phyloP scores from a whole-genome alignment of 768 basidiomycete genomes.

The Psilocybe cyanescens region DNA sequence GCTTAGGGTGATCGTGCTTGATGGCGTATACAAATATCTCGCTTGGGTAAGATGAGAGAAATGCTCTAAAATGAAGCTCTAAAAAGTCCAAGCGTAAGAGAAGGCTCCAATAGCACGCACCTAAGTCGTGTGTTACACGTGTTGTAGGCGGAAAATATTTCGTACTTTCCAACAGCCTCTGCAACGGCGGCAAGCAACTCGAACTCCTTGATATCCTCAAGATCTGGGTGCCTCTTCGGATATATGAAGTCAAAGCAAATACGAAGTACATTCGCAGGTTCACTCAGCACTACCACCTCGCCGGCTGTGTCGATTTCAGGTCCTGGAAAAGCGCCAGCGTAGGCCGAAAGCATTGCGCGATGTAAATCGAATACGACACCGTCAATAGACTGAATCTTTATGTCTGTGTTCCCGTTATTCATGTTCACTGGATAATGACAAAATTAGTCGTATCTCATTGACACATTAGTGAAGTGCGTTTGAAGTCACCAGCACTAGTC shows the following conservation, averaged over 20 bases:
- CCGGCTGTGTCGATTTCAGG: constrained; percentile 21
- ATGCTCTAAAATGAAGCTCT: neutral
- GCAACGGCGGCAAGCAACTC: constrained; percentile 19
- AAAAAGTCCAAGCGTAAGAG: neutral
- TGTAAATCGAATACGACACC: constrained; percentile 26
- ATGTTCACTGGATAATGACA: constrained; percentile 8
- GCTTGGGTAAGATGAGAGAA: constrained; percentile 10
- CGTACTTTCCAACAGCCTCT: constrained; percentile 32
- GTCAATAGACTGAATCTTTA: constrained; percentile 26
- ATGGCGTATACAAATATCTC: constrained; percentile 14
- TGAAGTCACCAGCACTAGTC: no score
- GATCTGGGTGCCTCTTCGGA: constrained; percentile 24
- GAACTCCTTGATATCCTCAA: constrained; percentile 20
- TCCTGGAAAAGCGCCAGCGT: constrained; percentile 26
- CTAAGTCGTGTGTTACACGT: constrained; percentile 22
- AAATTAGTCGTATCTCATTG: no score
- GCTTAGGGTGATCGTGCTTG: constrained; percentile 18
- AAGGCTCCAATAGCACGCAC: constrained; percentile 13
- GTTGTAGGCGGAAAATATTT: constrained; percentile 29
- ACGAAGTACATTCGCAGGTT: constrained; percentile 24
- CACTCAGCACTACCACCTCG: constrained; percentile 25
- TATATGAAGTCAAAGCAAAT: constrained; percentile 31
- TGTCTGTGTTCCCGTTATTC: constrained; percentile 17
- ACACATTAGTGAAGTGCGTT: no score
- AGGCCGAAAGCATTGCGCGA: constrained; percentile 22